A percentile compares a stretch with the other conserved stretches of the same genome.
phyloP scores from a whole-genome alignment of 2,329 filamentous ascomycete genomes.

The Colletotrichum godetiae region DNA sequence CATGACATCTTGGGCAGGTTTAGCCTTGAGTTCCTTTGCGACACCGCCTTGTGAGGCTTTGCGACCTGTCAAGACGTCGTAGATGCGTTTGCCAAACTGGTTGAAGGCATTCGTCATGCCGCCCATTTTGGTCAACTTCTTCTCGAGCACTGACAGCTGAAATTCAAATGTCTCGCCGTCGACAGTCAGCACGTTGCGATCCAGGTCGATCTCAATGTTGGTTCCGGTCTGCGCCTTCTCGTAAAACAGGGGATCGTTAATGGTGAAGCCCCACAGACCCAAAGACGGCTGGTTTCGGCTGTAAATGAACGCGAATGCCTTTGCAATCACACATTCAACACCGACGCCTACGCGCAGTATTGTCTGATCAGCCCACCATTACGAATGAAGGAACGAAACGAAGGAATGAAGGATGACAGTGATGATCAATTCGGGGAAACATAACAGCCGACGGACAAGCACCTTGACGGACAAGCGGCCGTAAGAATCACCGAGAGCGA shows the following conservation, averaged over 20 bases:
- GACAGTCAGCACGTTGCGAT: constrained; percentile 24
- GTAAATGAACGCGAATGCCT: constrained; percentile 59
- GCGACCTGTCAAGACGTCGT: constrained; percentile 22
- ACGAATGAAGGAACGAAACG: neutral
- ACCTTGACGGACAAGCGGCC: neutral
- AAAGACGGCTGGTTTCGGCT: constrained; percentile 56
- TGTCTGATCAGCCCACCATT: neutral
- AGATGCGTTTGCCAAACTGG: constrained; percentile 46
- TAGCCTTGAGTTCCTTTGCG: neutral
- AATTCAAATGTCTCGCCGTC: constrained; percentile 46
- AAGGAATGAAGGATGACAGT: neutral
- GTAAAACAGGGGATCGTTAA: constrained; percentile 51
- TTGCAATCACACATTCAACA: constrained; percentile 55
- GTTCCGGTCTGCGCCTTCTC: constrained; percentile 47
- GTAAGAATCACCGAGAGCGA: neutral
- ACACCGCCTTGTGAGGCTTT: neutral
- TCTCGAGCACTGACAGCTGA: constrained; percentile 51
- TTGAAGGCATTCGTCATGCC: constrained; percentile 52
- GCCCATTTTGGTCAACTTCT: constrained; percentile 47
- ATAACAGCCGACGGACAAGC: neutral
- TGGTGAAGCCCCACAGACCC: constrained; percentile 55
- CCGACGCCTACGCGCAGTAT: constrained; percentile 39
- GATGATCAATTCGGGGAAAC: neutral
- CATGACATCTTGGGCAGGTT: constrained; percentile 2
- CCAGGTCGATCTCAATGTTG: constrained; percentile 50